A percentile compares a stretch with the other conserved stretches of the same genome.
These are phyloP conservation scores for Anethum foeniculum DNA, from an alignment of 140 eudicot genomes.

Conservation along the genomic window DNA sequence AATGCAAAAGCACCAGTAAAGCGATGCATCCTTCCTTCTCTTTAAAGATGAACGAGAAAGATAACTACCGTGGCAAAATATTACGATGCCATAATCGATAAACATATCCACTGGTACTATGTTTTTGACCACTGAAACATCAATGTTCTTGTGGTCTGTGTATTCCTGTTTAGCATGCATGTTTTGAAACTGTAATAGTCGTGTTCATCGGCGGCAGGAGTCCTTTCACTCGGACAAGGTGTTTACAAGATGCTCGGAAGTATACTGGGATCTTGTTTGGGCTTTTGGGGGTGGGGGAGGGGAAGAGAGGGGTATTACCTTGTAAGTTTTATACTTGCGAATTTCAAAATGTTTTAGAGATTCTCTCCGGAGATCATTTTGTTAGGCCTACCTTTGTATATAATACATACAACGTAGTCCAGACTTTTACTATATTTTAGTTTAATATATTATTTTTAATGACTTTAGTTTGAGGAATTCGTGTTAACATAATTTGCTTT, in stretches of 20 bases:
- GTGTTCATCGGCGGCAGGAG: constrained; percentile 4
- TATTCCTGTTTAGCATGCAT: background rate
- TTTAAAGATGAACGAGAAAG: background rate
- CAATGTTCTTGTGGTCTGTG: background rate
- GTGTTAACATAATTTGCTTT: background rate
- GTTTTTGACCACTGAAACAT: background rate
- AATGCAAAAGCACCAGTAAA: background rate
- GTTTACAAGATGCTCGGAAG: background rate
- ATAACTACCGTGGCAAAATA: background rate
- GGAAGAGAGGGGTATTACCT: background rate
- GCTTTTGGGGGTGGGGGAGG: background rate
- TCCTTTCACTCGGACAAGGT: background rate
- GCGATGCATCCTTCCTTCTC: background rate
- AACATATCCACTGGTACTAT: background rate
- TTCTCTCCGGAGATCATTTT: background rate
- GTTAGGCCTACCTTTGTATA: background rate
- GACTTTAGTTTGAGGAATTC: background rate
- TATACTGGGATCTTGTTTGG: background rate
- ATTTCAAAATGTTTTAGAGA: background rate
- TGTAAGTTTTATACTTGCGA: background rate
- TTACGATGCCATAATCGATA: background rate
- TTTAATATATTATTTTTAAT: background rate
- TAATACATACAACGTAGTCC: background rate
- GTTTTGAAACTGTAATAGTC: background rate
- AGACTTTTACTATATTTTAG: background rate